These are phyloP conservation scores for Dorcoceras hygrometricum DNA, from an alignment of 257 asterid species.

Conservation along the genomic window DNA sequence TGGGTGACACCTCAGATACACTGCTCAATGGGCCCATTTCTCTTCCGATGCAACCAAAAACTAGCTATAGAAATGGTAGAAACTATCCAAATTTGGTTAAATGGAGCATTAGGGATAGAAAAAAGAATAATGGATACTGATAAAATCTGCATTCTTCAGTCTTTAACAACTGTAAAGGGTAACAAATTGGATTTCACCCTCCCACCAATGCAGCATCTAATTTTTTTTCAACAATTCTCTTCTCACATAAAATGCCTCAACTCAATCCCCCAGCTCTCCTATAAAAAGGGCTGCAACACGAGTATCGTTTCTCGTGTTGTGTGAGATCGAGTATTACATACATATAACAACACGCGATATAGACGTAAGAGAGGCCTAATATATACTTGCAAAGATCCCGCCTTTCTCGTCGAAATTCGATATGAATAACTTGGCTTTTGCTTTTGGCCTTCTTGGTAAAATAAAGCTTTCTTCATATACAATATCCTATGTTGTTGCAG, in stretches of 20 bases:
- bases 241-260: not conserved
- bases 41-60: conserved; percentile 9
- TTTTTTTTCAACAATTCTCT: not conserved
- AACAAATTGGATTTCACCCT: conserved; percentile 22
- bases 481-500: not conserved
- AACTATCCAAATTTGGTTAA: conserved; percentile 29
- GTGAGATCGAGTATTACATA: not conserved
- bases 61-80: conserved; percentile 13
- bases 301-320: conserved; percentile 11
- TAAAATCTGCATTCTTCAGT: conserved; percentile 24
- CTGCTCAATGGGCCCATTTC: conserved; percentile 23
- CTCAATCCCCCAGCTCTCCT: conserved; percentile 25
- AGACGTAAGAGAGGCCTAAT: not conserved
- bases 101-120: conserved; percentile 30
- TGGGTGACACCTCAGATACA: conserved; percentile 49
- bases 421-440: conserved; percentile 35
- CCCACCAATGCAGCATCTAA: conserved; percentile 19
- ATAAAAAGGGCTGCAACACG: conserved; percentile 31
- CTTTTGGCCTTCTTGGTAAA: conserved; percentile 44
- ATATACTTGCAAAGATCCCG: not conserved
- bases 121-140: conserved; percentile 22
- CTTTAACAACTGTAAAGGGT: conserved; percentile 44
- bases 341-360: not conserved
- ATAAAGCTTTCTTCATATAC: not conserved
- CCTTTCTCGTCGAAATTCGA: not conserved